phyloP scores from a whole-genome alignment of 2,329 filamentous ascomycete genomes.

The Rhexocercosporidium sp. region DNA sequence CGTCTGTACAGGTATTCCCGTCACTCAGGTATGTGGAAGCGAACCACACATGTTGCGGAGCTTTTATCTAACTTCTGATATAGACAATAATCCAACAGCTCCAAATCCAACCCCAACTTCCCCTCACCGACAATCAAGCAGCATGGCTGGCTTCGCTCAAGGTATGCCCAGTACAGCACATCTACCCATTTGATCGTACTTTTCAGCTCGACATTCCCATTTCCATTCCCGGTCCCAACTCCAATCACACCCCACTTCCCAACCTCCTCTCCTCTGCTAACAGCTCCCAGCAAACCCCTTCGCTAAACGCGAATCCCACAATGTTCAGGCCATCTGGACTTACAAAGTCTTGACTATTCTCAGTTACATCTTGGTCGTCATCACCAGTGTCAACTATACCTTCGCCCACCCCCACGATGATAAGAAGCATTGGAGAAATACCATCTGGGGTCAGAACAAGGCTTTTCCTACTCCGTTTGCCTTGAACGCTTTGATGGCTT shows the following conservation, averaged over 20 bases:
- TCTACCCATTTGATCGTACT: no score
- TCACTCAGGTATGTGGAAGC: no score
- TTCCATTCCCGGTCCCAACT: not conserved
- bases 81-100: not conserved
- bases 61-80: no score
- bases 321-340: slow-evolving; percentile 62
- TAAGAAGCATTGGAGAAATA: slow-evolving; percentile 56
- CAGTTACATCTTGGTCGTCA: slow-evolving; percentile 75
- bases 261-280: not conserved
- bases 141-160: slow-evolving; percentile 20
- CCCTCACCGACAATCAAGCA: slow-evolving; percentile 10
- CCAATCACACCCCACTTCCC: not conserved
- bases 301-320: slow-evolving; percentile 70
- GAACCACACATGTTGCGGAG: no score
- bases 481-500: slow-evolving; percentile 66
- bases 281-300: slow-evolving; percentile 73
- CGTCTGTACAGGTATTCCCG: not conserved
- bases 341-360: slow-evolving; percentile 79
- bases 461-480: slow-evolving; percentile 74
- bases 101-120: not conserved
- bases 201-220: not conserved
- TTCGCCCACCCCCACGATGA: slow-evolving; percentile 66
- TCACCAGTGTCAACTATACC: slow-evolving; percentile 77
- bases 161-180: slow-evolving; percentile 3
- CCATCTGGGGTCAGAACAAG: slow-evolving; percentile 78